Percentiles rank a stretch among this genome's conserved stretches.
Conservation (phyloP, 2,329 filamentous ascomycete species). For the Clarireedia sp. region DNA sequence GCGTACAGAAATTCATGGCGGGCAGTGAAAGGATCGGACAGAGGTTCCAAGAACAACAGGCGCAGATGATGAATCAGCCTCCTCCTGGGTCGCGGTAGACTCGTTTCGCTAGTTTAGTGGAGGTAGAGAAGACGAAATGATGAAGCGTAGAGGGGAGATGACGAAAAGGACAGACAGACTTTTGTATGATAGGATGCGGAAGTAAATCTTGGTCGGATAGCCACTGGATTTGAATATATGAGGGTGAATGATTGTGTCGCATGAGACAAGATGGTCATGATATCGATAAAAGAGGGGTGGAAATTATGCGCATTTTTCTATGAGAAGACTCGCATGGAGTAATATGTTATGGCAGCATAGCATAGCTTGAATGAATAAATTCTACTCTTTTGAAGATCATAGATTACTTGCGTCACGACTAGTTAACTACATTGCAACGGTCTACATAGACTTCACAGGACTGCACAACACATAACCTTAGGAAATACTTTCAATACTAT, state of each 20-base stretch:
- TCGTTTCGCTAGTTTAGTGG: not conserved
- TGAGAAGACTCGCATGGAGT: not conserved
- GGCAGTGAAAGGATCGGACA: conserved; percentile 83
- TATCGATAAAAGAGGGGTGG: not conserved
- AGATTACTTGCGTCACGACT: too few relatives aligned
- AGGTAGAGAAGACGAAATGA: not conserved
- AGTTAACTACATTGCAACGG: too few relatives aligned
- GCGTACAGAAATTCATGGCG: conserved; percentile 94
- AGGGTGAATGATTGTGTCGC: too few relatives aligned
- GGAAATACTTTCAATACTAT: not conserved
- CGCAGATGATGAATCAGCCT: conserved; percentile 42
- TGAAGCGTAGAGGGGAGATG: not conserved
- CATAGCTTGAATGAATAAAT: not conserved
- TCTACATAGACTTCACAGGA: too few relatives aligned
- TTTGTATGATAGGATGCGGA: not conserved
- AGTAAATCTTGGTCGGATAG: not conserved
- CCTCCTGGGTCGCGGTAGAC: conserved; percentile 23
- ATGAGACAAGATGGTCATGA: not conserved
- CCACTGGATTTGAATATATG: too few relatives aligned
- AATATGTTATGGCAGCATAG: not conserved
- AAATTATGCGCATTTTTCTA: not conserved
- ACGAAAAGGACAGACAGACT: too few relatives aligned
- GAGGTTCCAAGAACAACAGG: conserved; percentile 70
- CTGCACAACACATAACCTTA: too few relatives aligned
- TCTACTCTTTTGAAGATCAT: not conserved